phyloP scores from a whole-genome alignment of 805 yeast genomes.

The Monosporozyma yasuniensis region DNA sequence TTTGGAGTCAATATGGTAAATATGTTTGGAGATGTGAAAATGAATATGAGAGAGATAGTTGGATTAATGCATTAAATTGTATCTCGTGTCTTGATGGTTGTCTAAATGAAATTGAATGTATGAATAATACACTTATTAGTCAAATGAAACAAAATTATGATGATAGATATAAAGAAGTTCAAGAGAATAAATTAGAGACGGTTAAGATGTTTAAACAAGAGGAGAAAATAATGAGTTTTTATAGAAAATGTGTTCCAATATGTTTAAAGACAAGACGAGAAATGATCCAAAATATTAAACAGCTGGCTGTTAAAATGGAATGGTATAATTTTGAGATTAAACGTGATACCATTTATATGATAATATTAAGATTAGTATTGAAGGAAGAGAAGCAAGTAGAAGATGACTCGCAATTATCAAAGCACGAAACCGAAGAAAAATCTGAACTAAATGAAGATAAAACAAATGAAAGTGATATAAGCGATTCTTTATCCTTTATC shows the following conservation, averaged over 20 bases:
- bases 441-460: not conserved
- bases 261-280: conserved; percentile 43
- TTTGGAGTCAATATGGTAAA: conserved; percentile 14
- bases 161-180: conserved; percentile 31
- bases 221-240: conserved; percentile 31
- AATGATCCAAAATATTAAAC: conserved; percentile 37
- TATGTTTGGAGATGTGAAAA: conserved; percentile 36
- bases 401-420: not conserved
- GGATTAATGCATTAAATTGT: conserved; percentile 42
- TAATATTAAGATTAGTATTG: not conserved
- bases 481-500: conserved; percentile 2
- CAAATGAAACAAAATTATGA: conserved; percentile 20
- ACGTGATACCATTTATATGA: conserved; percentile 34
- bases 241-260: conserved; percentile 46
- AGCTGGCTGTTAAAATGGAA: conserved; percentile 44
- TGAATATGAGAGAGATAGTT: conserved; percentile 42
- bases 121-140: conserved; percentile 26
- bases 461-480: not conserved
- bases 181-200: conserved; percentile 30
- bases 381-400: not conserved
- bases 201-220: conserved; percentile 32
- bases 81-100: conserved; percentile 21
- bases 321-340: conserved; percentile 49
- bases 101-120: conserved; percentile 14
- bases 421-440: not conserved